Percentiles rank a stretch among this genome's conserved stretches.
Evolutionary conservation across 2,329 filamentous ascomycete species (phyloP).

Genomic region (Gaeumannomyces sp.): DNA sequence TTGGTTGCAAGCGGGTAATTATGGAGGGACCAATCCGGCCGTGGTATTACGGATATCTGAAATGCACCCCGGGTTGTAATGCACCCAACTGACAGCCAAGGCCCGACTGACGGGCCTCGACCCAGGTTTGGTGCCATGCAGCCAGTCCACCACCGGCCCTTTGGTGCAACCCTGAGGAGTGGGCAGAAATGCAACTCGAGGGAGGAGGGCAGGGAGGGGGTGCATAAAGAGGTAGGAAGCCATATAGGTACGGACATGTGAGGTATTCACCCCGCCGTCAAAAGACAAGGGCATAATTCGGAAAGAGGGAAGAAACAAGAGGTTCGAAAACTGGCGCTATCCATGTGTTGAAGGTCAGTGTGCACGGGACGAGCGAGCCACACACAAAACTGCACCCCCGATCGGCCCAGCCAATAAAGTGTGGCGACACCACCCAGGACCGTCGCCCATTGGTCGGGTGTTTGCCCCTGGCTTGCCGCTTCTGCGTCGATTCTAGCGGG

Average conservation of each 20-base stretch:
- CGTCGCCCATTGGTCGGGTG: not conserved
- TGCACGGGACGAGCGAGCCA: not conserved
- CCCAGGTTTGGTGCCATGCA: not conserved
- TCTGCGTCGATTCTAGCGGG: conserved; percentile 4
- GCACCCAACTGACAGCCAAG: not conserved
- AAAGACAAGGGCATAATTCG: not conserved
- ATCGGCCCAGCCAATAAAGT: not conserved
- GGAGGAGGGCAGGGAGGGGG: not conserved
- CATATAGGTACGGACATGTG: no score
- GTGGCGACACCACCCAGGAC: not conserved
- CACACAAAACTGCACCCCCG: not conserved
- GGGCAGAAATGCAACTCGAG: not conserved
- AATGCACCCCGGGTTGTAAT: not conserved
- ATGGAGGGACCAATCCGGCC: not conserved
- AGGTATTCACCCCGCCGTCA: not conserved
- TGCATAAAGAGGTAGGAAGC: no score
- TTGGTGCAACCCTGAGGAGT: not conserved
- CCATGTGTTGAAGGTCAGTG: not conserved
- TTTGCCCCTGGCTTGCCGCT: not conserved
- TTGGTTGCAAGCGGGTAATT: not conserved
- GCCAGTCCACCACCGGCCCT: not conserved
- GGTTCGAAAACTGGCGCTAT: not conserved
- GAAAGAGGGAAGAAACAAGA: not conserved
- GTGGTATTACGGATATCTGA: not conserved
- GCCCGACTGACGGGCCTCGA: not conserved